Base-by-base conservation (phyloP, 129 eudicot species). In the Glebionis coronaria region DNA sequence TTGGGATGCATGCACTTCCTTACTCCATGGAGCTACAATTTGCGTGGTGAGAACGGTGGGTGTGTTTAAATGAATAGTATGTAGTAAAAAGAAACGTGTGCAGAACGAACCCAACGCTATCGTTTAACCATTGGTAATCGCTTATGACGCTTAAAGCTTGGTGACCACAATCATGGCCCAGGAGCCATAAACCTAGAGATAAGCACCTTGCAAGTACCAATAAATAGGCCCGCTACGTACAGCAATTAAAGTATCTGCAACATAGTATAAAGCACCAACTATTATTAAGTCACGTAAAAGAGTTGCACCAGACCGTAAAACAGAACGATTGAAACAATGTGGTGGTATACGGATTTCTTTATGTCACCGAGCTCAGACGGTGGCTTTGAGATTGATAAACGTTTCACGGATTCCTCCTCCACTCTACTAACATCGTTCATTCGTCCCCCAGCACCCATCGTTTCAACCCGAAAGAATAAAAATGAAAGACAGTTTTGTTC, bases 81-180 rank as follows among this genome's bases (percentile, higher is more conserved):
- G 82, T 79, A 16, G 75, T 61, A 1, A 73, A 75, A 10, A 73
- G 44, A 6, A 47, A 35, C 0, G 82, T 67, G 45, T 79, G 82
- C 5, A 75, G 29, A 20, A 68, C 45, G 35, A 73, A 75, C 11
- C 82, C 82, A 3, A 79, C 19, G 3, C 72, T 70, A 62, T 79
- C 79, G 5, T 79, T 66, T 14, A 79, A 29, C 79, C 75, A 79
- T 45, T 47, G 75, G 5, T 78, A 61, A 21, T 78, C 82, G 31
- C 82, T 78, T n/a, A n/a, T n/a, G n/a, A n/a, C n/a, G n/a, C n/a
- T n/a, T n/a, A n/a, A n/a, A n/a, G n/a, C n/a, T n/a, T n/a, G n/a
- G n/a, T n/a, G n/a, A n/a, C n/a, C n/a, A n/a, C 49, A 78, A 78
- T 5, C 67, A 63, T 79, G 82, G 42, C 79, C 82, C 3, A 79